These are phyloP conservation scores for Jaapia argillacea DNA, from an alignment of 768 basidiomycete species.

Conservation along the genomic window DNA sequence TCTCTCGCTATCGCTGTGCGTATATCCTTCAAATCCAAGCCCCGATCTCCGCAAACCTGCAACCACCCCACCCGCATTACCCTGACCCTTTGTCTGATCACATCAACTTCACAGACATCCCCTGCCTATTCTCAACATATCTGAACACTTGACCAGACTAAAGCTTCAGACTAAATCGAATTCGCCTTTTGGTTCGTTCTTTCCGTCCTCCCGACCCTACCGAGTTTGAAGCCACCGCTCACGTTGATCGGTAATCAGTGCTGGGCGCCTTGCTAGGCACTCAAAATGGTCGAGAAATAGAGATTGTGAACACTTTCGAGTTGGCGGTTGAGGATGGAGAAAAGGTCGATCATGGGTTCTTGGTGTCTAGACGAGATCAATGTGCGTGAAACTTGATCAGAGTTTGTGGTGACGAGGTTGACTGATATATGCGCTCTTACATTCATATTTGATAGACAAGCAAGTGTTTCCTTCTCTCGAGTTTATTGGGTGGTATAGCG, in stretches of 20 bases:
- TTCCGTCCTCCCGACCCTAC: neutral
- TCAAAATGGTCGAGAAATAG: constrained; percentile 89
- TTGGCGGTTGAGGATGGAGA: constrained; percentile 55
- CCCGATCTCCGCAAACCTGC: too few species aligned
- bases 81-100: constrained; percentile 3
- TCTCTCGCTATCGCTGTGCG: constrained; percentile 65
- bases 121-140: constrained; percentile 91
- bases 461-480: constrained; percentile 97
- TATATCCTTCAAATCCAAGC: too few species aligned
- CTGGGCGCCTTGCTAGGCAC: constrained; percentile 91
- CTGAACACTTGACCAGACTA: constrained; percentile 85
- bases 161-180: constrained; percentile 59
- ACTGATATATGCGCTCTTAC: too few species aligned
- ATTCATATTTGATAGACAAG: constrained; percentile 56
- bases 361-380: constrained; percentile 78
- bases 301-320: constrained; percentile 97
- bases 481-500: constrained; percentile 97
- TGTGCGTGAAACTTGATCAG: constrained; percentile 35
- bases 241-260: constrained; percentile 35
- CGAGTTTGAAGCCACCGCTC: constrained; percentile 1
- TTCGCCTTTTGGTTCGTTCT: constrained; percentile 52
- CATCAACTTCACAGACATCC: constrained; percentile 64
- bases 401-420: neutral
- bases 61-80: too few species aligned
- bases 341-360: constrained; percentile 71